Evolutionary conservation across 1,284 basidiomycete species (phyloP).

Genomic region (Cutaneotrichosporon dermatis): DNA sequence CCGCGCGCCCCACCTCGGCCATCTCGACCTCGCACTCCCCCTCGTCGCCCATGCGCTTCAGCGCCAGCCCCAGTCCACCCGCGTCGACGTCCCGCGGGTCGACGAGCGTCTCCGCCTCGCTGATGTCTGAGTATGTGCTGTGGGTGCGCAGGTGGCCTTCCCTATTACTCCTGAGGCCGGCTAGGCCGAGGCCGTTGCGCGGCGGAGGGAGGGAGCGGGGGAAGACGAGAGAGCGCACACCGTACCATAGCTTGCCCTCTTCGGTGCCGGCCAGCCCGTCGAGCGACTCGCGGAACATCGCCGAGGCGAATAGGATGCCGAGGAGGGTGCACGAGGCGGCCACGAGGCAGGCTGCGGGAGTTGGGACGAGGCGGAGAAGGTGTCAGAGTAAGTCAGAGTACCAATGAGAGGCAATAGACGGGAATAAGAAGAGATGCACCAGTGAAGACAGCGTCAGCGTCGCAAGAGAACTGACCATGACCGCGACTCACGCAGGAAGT

Average conservation of each 20-base stretch:
- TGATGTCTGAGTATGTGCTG: neutral
- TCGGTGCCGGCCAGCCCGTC: constrained; percentile 11
- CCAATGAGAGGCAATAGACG: too few relatives aligned
- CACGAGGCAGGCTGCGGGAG: constrained; percentile 44
- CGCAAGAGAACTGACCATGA: too few relatives aligned
- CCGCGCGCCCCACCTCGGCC: neutral
- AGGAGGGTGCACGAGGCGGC: constrained; percentile 44
- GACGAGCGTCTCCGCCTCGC: constrained; percentile 4
- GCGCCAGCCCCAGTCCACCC: neutral
- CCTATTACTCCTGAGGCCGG: too few relatives aligned
- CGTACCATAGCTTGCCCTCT: neutral
- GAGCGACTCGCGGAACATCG: constrained; percentile 43
- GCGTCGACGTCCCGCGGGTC: neutral
- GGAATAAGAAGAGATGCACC: too few relatives aligned
- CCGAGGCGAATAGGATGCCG: constrained; percentile 48
- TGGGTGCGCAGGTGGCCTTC: neutral
- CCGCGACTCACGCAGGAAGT: constrained; percentile 45
- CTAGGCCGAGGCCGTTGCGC: neutral
- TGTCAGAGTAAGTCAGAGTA: too few relatives aligned
- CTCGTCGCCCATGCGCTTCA: neutral
- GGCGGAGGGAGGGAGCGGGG: too few relatives aligned
- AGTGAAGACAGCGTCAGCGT: too few relatives aligned
- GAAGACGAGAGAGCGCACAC: too few relatives aligned
- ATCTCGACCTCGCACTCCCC: neutral
- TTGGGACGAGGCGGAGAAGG: too few relatives aligned